Base-by-base conservation (phyloP, 179 eudicot genomes). In the Actinidia arguta region DNA sequence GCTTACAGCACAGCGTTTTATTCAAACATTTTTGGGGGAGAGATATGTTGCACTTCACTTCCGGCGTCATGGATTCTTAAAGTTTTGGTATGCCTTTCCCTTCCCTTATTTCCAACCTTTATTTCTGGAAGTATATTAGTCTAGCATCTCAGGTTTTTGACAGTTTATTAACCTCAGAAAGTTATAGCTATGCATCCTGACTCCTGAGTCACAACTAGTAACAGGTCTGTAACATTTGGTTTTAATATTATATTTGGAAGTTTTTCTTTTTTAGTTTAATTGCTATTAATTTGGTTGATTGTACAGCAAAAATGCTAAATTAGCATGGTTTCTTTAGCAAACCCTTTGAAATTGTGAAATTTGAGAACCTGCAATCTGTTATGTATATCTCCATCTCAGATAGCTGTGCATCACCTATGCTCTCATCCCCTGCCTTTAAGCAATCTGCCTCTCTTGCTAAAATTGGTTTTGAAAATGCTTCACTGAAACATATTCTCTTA, bases 21-120 rank as follows among this genome's bases (percentile, higher is more conserved):
- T 97, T 67, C 99, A 97, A 81, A 97, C 99, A 17, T 97, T 95
- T 82, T 78, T 97, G 85, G 99, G 99, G 61, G 91, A 91, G 86
- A 88, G 91, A 62, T 97, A 85, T 88, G 85, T 90, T 66, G 97
- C 99, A 51, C 95, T 97, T 88, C 99, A 97, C 87, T 97, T 97
- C 72, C 90, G 99, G 64, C 93, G 98, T 69, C 98, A 95, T 88
- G 99, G 99, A 79, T 97, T 97, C 92, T 86, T 97, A 81, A 94
- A 91, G 83, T 97, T 94, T 86, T 97, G 99, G 99, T 97, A 95
- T 81, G 88, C 59, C 58, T 51, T 69, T 18, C 54, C 62, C 44
- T 50, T 56, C 13, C 52, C 68, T 25, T 36, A 31, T 48, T 74
- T 66, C 25, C 62, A 59, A 58, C 52, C 36, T 73, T 24, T 31